Percentiles rank a stretch among this genome's conserved stretches.
phyloP scores from a whole-genome alignment of 164 flowering plant species.

The Sextonia rubra region DNA sequence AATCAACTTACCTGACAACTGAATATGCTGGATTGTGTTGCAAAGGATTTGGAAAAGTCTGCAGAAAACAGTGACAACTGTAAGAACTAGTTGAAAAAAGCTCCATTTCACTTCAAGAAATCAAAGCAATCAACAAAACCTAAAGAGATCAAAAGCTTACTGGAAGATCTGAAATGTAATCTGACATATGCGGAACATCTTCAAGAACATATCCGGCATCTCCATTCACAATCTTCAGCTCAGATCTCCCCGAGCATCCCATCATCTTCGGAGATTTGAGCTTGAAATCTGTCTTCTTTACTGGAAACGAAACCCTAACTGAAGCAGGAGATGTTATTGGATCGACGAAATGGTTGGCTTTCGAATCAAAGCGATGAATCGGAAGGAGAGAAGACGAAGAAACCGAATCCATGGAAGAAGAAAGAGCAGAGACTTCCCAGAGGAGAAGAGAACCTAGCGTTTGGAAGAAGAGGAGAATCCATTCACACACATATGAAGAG shows the following conservation, averaged over 20 bases:
- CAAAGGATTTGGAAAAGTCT: constrained; percentile 79
- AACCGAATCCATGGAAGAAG: neutral
- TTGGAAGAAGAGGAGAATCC: neutral
- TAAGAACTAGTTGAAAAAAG: neutral
- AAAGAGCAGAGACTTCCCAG: neutral
- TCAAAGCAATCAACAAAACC: neutral
- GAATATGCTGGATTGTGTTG: constrained; percentile 83
- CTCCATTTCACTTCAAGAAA: neutral
- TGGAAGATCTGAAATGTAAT: neutral
- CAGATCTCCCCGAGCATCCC: constrained; percentile 5
- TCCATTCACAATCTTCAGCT: constrained; percentile 32
- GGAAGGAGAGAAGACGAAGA: constrained; percentile 1
- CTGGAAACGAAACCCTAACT: neutral
- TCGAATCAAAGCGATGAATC: constrained; percentile 3
- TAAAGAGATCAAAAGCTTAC: neutral
- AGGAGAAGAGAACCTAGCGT: neutral
- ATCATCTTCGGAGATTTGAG: neutral
- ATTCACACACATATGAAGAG: neutral
- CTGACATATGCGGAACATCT: constrained; percentile 54
- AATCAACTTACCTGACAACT: constrained; percentile 64
- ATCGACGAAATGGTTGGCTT: neutral
- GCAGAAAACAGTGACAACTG: no score
- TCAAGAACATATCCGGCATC: constrained; percentile 52
- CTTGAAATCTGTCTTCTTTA: neutral
- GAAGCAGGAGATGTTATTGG: neutral